These are phyloP conservation scores for Cyberlindnera samutprakarnensis DNA, from an alignment of 805 yeast genomes.

Conservation along the genomic window DNA sequence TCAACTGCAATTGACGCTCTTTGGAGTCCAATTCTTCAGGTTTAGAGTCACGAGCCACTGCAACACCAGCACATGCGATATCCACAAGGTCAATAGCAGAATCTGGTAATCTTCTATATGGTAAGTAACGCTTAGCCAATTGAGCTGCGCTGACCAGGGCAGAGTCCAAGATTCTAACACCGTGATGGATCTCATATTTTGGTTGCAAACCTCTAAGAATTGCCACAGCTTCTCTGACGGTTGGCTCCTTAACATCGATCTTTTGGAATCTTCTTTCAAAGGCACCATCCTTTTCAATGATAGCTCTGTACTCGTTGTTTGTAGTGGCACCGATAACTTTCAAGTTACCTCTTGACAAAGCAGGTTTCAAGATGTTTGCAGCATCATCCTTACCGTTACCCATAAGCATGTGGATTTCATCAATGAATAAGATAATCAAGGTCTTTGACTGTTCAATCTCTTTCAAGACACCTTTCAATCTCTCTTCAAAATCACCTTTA, in stretches of 20 bases:
- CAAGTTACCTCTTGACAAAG: slow-evolving; percentile 91
- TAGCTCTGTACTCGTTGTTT: slow-evolving; percentile 85
- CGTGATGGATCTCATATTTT: slow-evolving; percentile 94
- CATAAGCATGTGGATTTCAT: slow-evolving; percentile 99
- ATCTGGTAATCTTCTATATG: slow-evolving; percentile 93
- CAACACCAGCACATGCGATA: slow-evolving; percentile 94
- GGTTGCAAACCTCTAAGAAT: slow-evolving; percentile 94
- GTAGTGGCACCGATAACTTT: slow-evolving; percentile 99
- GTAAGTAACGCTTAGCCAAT: slow-evolving; percentile 86
- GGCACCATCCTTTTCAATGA: slow-evolving; percentile 95
- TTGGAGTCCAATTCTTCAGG: slow-evolving; percentile 94
- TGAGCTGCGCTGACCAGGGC: slow-evolving; percentile 94
- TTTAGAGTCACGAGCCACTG: slow-evolving; percentile 95
- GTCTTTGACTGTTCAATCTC: slow-evolving; percentile 86
- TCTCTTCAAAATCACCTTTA: slow-evolving; percentile 98
- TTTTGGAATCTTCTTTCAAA: slow-evolving; percentile 98
- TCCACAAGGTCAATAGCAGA: slow-evolving; percentile 95
- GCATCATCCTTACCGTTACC: slow-evolving; percentile 98
- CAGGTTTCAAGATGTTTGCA: slow-evolving; percentile 93
- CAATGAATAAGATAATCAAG: slow-evolving; percentile 86
- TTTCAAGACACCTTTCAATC: slow-evolving; percentile 91
- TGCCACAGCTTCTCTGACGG: slow-evolving; percentile 88
- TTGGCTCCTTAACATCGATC: slow-evolving; percentile 92
- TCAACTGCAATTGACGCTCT: slow-evolving; percentile 85
- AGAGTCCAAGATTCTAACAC: slow-evolving; percentile 90